Evolutionary conservation across 176 grass and related monocot species (phyloP).

Genomic region (Puccinellia tenuiflora): DNA sequence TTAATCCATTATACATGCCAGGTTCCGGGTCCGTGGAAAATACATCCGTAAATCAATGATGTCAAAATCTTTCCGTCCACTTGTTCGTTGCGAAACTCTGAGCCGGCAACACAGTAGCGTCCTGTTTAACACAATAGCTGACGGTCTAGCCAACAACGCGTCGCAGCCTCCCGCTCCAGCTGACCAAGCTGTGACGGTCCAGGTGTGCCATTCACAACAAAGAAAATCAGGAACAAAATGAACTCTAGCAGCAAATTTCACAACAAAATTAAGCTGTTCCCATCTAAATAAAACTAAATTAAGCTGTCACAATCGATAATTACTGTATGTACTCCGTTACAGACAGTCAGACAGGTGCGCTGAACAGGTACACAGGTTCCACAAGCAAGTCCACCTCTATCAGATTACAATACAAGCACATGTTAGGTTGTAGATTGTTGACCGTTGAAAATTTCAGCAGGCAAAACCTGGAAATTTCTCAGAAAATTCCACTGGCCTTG

Average conservation of each 20-base stretch:
- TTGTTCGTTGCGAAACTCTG: too few relatives aligned
- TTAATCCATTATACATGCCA: too few relatives aligned
- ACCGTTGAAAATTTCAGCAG: neutral
- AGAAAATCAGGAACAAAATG: neutral
- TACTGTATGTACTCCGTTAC: too few relatives aligned
- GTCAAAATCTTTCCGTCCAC: too few relatives aligned
- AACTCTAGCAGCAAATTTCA: neutral
- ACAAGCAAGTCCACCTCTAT: neutral
- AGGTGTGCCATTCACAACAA: neutral
- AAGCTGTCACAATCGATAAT: neutral
- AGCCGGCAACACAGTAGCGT: too few relatives aligned
- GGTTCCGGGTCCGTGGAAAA: too few relatives aligned
- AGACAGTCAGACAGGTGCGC: neutral
- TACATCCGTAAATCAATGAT: too few relatives aligned
- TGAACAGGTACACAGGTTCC: neutral
- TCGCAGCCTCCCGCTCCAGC: neutral
- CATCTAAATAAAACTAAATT: too few relatives aligned
- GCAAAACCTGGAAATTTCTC: neutral
- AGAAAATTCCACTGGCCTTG: neutral
- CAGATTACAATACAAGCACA: neutral
- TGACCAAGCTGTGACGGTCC: neutral
- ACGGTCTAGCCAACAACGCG: too few relatives aligned
- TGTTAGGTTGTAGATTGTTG: neutral
- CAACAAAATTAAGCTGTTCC: neutral
- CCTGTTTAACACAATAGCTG: too few relatives aligned